Base-by-base conservation (phyloP, 2,329 filamentous ascomycete genomes). In the Harringtonia lauricola region DNA sequence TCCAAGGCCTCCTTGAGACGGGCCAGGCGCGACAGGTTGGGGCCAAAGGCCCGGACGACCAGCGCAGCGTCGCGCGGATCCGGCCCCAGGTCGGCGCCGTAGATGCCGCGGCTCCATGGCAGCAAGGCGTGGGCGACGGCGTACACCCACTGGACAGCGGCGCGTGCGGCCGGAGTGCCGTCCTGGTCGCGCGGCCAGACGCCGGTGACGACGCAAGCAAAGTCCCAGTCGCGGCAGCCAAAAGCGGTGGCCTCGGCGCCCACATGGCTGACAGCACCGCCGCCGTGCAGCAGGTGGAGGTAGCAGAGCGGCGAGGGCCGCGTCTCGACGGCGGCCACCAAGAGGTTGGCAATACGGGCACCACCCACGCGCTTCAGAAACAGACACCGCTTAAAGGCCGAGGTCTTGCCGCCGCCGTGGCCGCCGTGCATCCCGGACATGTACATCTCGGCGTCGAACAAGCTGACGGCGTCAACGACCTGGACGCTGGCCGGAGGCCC, bases 141-240 rank as follows among this genome's bases (percentile, higher is more conserved):
- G 53, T 81, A 81, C 17, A 81, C 77, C 77, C 78, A 82, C 5
- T 53, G 43, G 4, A 71, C 54, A 2, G 57, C 63, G 44, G 54
- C 54, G 47, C 46, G 59, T 48, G 69, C 62, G 12, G 49, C 33
- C 37, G 61, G 56, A 0, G 63, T 70, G 36, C 55, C 64, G 49
- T 78, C 72, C 56, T 72, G 55, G 10, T 71, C 62, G 15, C 74
- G 70, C 3, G 64, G 62, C 77, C 77, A 82, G 45, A 79, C 69
- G 22, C 73, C 76, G 6, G 76, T 81, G 35, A 83, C 54, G 5
- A 81, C 72, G 51, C 77, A 82, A 37, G 76, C 77, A 60, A 72
- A 81, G 28, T 74, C 65, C 77, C 76, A 82, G 55, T 76, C 66
- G 57, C 77, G 71, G 61, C 71, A 79, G 36, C 78, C 76, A 43